A percentile compares a stretch with the other conserved stretches of the same genome.
Conservation (phyloP, 371 early-diverging fungal genomes). For the Dinochytrium kinnereticum region DNA sequence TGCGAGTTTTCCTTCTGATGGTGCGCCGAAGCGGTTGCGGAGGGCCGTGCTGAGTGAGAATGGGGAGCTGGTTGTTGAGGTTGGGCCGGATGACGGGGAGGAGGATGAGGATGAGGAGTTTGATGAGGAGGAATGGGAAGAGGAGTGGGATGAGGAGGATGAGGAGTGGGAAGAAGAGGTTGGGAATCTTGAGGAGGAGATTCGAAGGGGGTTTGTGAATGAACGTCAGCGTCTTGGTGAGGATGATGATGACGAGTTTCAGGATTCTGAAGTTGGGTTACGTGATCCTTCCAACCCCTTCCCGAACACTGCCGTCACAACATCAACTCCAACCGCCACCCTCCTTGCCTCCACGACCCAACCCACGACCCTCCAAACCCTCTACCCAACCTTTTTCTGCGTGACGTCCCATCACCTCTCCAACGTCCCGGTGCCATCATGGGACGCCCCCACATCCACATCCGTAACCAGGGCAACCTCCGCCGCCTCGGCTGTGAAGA, state of each 20-base stretch:
- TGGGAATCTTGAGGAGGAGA: neutral
- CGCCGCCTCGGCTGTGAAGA: constrained; percentile 1
- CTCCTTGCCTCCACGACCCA: neutral
- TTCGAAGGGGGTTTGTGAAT: neutral
- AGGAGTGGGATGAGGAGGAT: neutral
- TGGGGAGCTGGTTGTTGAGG: constrained; percentile 4
- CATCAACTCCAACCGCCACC: neutral
- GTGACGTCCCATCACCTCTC: constrained; percentile 20
- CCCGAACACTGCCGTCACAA: neutral
- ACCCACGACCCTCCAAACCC: constrained; percentile 23
- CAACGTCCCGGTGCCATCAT: constrained; percentile 25
- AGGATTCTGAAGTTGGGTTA: too few relatives aligned
- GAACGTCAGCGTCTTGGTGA: too few relatives aligned
- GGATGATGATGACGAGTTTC: too few relatives aligned
- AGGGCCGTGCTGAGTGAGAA: neutral
- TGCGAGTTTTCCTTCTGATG: constrained; percentile 21
- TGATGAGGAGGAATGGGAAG: neutral
- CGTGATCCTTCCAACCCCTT: neutral
- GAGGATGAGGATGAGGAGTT: neutral
- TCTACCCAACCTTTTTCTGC: constrained; percentile 41
- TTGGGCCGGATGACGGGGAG: neutral
- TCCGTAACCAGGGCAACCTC: constrained; percentile 12
- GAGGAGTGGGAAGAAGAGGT: neutral
- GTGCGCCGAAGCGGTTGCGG: constrained; percentile 2
- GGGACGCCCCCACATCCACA: too few relatives aligned